Evolutionary conservation across 345 rosid species (phyloP).

Genomic region (Limnanthes douglasii): DNA sequence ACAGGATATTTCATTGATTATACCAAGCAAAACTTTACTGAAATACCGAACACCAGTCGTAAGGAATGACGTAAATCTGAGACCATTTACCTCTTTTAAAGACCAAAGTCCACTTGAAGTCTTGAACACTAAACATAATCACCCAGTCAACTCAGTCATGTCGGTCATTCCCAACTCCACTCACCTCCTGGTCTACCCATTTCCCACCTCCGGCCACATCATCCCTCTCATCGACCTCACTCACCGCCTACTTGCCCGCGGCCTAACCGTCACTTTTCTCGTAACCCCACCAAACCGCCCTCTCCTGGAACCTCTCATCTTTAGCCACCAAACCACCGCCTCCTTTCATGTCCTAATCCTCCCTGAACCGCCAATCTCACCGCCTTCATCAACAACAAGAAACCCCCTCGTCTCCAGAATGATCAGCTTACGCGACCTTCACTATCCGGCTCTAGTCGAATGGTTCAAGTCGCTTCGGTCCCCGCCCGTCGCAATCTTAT

Average conservation of each 20-base stretch:
- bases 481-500: constrained; percentile 38
- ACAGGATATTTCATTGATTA: too few species aligned
- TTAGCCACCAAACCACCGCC: constrained; percentile 8
- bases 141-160: too few species aligned
- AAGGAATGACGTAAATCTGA: too few species aligned
- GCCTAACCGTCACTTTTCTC: constrained; percentile 13
- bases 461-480: constrained; percentile 38
- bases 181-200: constrained; percentile 23
- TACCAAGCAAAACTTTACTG: too few species aligned
- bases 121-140: too few species aligned
- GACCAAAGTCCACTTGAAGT: too few species aligned
- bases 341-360: constrained; percentile 17
- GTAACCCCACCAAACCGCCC: constrained; percentile 24
- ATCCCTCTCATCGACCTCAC: constrained; percentile 26
- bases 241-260: constrained; percentile 14
- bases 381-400: constrained; percentile 5
- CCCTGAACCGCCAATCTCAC: constrained; percentile 30
- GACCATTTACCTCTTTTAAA: too few species aligned
- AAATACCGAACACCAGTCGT: too few species aligned
- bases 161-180: background rate
- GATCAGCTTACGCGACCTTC: constrained; percentile 17
- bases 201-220: constrained; percentile 32
- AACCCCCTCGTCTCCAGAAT: constrained; percentile 15
- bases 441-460: constrained; percentile 19
- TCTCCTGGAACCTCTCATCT: constrained; percentile 14